phyloP scores from a whole-genome alignment of 1,284 basidiomycete species.

The Omphalotus olearius region DNA sequence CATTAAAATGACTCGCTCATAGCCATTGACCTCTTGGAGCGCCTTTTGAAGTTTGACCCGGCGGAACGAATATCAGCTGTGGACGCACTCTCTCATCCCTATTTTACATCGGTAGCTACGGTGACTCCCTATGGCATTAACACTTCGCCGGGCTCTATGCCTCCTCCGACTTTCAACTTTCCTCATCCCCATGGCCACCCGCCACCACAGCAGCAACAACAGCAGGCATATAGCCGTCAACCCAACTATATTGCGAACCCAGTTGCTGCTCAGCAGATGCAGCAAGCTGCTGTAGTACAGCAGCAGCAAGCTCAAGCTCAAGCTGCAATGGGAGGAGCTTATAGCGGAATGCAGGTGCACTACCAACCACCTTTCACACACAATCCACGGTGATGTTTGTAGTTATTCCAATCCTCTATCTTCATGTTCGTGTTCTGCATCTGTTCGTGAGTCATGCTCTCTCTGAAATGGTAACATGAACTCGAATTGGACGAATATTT shows the following conservation, averaged over 20 bases:
- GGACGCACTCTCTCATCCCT: slow-evolving; percentile 90
- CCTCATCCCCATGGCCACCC: slow-evolving; percentile 57
- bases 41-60: slow-evolving; percentile 95
- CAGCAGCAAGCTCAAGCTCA: slow-evolving; percentile 14
- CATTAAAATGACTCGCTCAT: slow-evolving; percentile 11
- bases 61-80: slow-evolving; percentile 89
- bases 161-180: slow-evolving; percentile 65
- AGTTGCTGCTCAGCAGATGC: slow-evolving; percentile 35
- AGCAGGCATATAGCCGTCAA: slow-evolving; percentile 33
- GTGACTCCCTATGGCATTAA: slow-evolving; percentile 41
- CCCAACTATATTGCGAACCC: slow-evolving; percentile 30
- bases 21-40: slow-evolving; percentile 95
- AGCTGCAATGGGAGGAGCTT: slow-evolving; percentile 9
- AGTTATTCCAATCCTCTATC: not conserved
- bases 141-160: slow-evolving; percentile 53
- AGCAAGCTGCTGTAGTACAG: slow-evolving; percentile 6
- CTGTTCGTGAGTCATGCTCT: too few species aligned
- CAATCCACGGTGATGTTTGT: slow-evolving; percentile 5
- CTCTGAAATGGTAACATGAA: too few species aligned
- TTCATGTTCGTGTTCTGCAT: not conserved
- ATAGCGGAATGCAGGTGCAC: slow-evolving; percentile 12
- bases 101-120: slow-evolving; percentile 69
- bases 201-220: slow-evolving; percentile 42
- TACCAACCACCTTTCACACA: slow-evolving; percentile 10
- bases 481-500: too few species aligned